Base-by-base conservation (phyloP, 305 asterid species). In the Withania somnifera region DNA sequence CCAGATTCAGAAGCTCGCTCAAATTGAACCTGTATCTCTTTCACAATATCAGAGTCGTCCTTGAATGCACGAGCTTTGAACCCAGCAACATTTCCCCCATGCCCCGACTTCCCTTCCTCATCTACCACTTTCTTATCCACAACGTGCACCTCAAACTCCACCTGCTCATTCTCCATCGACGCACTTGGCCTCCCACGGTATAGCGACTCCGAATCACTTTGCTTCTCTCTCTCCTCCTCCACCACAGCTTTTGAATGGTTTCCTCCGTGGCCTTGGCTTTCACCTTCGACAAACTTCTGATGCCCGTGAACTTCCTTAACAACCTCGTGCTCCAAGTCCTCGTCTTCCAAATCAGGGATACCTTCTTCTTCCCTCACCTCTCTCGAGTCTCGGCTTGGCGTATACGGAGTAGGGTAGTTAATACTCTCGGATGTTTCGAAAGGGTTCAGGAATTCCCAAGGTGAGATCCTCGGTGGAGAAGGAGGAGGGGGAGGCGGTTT, bases 351-450 rank as follows among this genome's bases (percentile, higher is more conserved):
- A 82, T 96, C 99, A 24, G 99, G 99, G 47, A 96, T 96, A 57
- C 99, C 98, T 86, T 96, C 99, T 86, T 93, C 99, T 87, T 94
- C 98, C 78, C 99, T 94, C 82, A 96, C 92, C 81, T 94, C 98
- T 84, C 92, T 90, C 3, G 92, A 96, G 81, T 93, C 93, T 10
- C 92, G 88, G 84, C 97, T 92, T 1, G 97, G 95, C 4, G 99
- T 87, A 83, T 90, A 89, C 0, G 97, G 80, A 1, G 78, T 71
- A 13, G 90, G 90, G 66, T 96, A 94, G 78, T 69, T 90, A 80
- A 60, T 90, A 79, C 86, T 93, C 81, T 94, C 99, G 69, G 84
- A 91, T 83, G 88, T 89, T 87, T 94, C 97, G 75, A 96, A 96
- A 0, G 98, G 98, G 64, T 96, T 94, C 73, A 96, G 81, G 77